phyloP scores from a whole-genome alignment of 1,284 basidiomycete genomes.

The Cutaneotrichosporon sp. region DNA sequence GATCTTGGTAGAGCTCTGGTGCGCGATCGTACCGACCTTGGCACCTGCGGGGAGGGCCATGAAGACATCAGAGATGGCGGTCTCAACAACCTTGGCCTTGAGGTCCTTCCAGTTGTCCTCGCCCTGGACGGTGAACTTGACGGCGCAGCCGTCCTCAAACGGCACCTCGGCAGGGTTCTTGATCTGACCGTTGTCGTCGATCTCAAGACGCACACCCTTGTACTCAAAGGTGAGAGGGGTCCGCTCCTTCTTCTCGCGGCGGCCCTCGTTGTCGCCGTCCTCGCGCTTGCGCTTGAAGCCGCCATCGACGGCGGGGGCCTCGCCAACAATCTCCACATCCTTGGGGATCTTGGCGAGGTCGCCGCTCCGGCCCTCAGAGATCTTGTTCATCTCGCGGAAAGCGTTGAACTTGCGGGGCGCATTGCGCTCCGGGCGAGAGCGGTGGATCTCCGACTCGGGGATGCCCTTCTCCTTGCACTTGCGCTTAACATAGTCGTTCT shows the following conservation, averaged over 20 bases:
- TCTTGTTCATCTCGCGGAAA: constrained; percentile 73
- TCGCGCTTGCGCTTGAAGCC: constrained; percentile 45
- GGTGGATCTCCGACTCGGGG: constrained; percentile 59
- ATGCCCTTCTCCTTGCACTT: constrained; percentile 94
- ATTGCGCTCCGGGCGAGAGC: constrained; percentile 32
- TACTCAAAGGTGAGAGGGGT: constrained; percentile 54
- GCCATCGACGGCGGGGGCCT: constrained; percentile 17
- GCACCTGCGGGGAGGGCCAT: constrained; percentile 50
- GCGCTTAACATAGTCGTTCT: constrained; percentile 93
- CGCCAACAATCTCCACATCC: constrained; percentile 45
- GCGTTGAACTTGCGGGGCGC: constrained; percentile 70
- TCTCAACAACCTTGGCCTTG: constrained; percentile 48
- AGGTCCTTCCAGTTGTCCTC: constrained; percentile 56
- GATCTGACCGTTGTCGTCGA: constrained; percentile 58
- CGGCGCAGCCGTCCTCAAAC: constrained; percentile 52
- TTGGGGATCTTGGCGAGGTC: constrained; percentile 44
- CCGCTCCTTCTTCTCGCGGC: constrained; percentile 57
- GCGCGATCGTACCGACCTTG: constrained; percentile 53
- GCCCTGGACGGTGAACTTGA: constrained; percentile 48
- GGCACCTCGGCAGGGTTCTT: constrained; percentile 47
- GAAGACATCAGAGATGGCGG: constrained; percentile 40
- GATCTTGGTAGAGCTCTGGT: constrained; percentile 51
- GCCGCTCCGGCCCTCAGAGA: constrained; percentile 45
- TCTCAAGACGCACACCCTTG: constrained; percentile 66
- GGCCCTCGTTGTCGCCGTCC: constrained; percentile 48